These are phyloP conservation scores for Coemansia sp. DNA, from an alignment of 192 early-diverging fungal genomes.

Conservation along the genomic window DNA sequence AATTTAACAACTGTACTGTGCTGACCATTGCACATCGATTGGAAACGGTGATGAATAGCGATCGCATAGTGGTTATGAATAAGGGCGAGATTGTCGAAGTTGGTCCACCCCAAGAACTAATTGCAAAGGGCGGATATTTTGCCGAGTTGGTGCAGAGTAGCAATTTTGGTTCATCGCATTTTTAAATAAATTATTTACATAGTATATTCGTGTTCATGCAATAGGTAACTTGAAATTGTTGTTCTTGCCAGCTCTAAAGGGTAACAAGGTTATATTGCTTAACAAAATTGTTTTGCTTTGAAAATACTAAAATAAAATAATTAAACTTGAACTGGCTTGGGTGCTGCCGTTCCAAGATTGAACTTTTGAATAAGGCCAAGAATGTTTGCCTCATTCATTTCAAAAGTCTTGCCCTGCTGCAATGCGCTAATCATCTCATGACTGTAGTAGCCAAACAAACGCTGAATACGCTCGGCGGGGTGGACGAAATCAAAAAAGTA, in stretches of 20 bases:
- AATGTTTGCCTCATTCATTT: conserved; percentile 24
- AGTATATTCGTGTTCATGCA: not conserved
- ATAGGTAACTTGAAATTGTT: too few relatives aligned
- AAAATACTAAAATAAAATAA: not conserved
- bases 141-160: not conserved
- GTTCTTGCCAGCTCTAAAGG: too few relatives aligned
- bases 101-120: conserved; percentile 51
- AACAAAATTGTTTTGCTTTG: too few relatives aligned
- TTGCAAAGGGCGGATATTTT: conserved; percentile 1
- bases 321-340: conserved; percentile 22
- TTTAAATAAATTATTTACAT: not conserved
- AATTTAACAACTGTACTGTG: conserved; percentile 53
- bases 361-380: conserved; percentile 27
- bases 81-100: conserved; percentile 64
- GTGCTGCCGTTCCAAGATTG: conserved; percentile 23
- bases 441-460: conserved; percentile 43
- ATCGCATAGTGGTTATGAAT: conserved; percentile 71
- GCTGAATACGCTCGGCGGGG: conserved; percentile 43
- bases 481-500: conserved; percentile 50
- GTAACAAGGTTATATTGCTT: too few relatives aligned
- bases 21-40: conserved; percentile 72
- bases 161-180: too few relatives aligned
- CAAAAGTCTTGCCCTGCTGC: conserved; percentile 9
- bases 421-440: conserved; percentile 19
- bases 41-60: conserved; percentile 64